A percentile compares a stretch with the other conserved stretches of the same genome.
These are phyloP conservation scores for Salix suchowensis DNA, from an alignment of 345 rosid species.

Conservation along the genomic window DNA sequence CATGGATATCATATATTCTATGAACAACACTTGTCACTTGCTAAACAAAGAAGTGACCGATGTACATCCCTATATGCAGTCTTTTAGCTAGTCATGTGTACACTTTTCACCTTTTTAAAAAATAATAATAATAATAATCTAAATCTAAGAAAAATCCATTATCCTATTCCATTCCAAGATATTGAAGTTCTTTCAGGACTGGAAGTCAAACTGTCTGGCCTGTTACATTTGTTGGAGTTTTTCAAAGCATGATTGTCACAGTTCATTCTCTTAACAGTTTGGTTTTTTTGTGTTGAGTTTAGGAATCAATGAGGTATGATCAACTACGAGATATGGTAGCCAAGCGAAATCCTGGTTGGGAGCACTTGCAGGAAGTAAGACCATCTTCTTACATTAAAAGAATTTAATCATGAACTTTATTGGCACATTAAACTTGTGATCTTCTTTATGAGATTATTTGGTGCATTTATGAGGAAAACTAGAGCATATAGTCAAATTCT, in stretches of 20 bases:
- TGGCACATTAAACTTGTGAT: not conserved
- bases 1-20: not conserved
- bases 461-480: not conserved
- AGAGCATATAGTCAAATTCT: not conserved
- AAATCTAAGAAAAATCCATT: not conserved
- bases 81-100: not conserved
- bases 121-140: not conserved
- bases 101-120: not conserved
- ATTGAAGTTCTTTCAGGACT: not conserved
- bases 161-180: not conserved
- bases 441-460: not conserved
- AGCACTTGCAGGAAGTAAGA: conserved; percentile 82
- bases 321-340: conserved; percentile 79
- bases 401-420: not conserved
- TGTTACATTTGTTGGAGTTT: not conserved
- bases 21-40: not conserved
- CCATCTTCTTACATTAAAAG: not conserved
- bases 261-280: conserved; percentile 6
- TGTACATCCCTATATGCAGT: not conserved
- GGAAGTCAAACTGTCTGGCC: not conserved
- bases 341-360: conserved; percentile 89
- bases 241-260: not conserved
- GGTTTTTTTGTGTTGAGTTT: conserved; percentile 18
- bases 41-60: not conserved
- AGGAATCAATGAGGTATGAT: conserved; percentile 91